Base-by-base conservation (phyloP, 2,329 filamentous ascomycete species). In the Mycogone perniciosa region DNA sequence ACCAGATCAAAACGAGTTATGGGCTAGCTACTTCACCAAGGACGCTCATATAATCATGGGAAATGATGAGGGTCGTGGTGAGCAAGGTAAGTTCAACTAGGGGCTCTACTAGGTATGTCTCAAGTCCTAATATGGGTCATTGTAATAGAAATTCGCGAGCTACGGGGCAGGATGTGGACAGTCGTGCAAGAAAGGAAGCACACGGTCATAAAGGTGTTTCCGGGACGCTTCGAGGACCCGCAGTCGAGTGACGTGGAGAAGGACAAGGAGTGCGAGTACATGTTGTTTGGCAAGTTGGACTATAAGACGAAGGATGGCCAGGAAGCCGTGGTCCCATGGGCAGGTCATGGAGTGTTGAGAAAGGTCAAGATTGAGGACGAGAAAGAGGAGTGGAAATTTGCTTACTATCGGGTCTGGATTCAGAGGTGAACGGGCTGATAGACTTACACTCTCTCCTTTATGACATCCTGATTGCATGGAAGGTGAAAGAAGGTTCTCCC, bases 121-220 rank as follows among this genome's bases (percentile, higher is more conserved):
- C 20, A 20, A 20, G 20, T 20, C 3, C 11, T 41, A 41, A 27
- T n/a, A 41, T 41, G 11, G 13, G 13, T n/a, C 38, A 41, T 7
- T 7, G 13, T 20, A 11, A 20, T 27, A 76, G 74, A 72, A 37
- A 71, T 76, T 44, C 64, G 65, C 4, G 59, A 60, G 38, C 55
- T 76, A 30, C 67, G 75, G 34, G 54, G 56, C 13, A 60, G 64
- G 27, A 77, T 76, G 74, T 75, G 74, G 72, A 63, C 70, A 9
- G 56, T 59, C 20, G 67, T 75, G 20, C 57, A 60, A 50, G 62
- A 64, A 35, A 64, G 74, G 37, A 70, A 60, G 52, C 74, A 77
- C 59, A 66, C 57, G 2, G 64, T 73, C 29, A 57, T 57, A 31
- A 71, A 71, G 57, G 69, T 74, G 6, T 76, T 75, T 50, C 70